phyloP scores from a whole-genome alignment of 441 rosid species.

The Dalechampia spathulata region DNA sequence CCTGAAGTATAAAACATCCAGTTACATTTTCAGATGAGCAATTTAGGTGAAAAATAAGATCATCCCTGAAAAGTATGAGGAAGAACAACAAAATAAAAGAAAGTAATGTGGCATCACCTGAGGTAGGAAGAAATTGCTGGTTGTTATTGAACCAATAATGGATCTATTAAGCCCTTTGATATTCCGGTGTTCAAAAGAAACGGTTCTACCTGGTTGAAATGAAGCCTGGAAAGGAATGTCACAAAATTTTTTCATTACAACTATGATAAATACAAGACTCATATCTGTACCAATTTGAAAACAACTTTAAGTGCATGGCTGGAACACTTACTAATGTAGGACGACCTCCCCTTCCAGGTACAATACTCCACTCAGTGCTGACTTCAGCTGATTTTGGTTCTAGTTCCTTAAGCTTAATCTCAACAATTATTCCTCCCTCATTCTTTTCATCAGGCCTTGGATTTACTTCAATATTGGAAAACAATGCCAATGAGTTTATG shows the following conservation, averaged over 20 bases:
- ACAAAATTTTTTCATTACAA: constrained; percentile 8
- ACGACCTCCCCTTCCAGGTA: constrained; percentile 95
- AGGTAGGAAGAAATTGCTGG: constrained; percentile 89
- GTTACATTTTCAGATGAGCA: not conserved
- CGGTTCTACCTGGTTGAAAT: constrained; percentile 94
- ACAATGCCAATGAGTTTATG: constrained; percentile 66
- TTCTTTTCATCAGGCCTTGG: constrained; percentile 92
- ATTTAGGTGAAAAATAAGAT: not conserved
- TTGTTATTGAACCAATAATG: constrained; percentile 86
- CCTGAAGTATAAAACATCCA: constrained; percentile 20
- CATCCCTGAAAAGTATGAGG: not conserved
- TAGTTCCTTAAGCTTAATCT: constrained; percentile 90
- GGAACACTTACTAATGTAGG: constrained; percentile 63
- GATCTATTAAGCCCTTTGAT: constrained; percentile 87
- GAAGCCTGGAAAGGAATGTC: too few species aligned
- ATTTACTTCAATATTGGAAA: constrained; percentile 91
- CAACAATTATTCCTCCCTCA: constrained; percentile 90
- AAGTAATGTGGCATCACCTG: constrained; percentile 44
- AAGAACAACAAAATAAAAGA: not conserved
- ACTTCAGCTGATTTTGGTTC: constrained; percentile 98
- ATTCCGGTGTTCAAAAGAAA: constrained; percentile 90
- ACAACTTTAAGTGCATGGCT: not conserved
- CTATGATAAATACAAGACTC: too few species aligned
- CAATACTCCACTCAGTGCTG: constrained; percentile 96
- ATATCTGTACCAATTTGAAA: not conserved